phyloP scores from a whole-genome alignment of 495 filamentous ascomycete genomes.

The Sordaria brevicollis region DNA sequence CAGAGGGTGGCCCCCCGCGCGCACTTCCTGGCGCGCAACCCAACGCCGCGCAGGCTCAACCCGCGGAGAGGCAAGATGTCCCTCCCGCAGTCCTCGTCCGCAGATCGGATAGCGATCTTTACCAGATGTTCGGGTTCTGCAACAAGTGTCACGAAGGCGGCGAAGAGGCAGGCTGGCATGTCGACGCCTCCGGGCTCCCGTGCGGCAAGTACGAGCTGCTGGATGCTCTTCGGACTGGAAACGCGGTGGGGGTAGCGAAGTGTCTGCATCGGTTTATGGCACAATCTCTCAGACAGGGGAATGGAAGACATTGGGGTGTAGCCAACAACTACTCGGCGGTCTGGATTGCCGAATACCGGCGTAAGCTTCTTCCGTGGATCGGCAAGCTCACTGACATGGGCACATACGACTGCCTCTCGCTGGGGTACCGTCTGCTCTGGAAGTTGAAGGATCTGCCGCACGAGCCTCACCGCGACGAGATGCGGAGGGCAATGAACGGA shows the following conservation, averaged over 20 bases:
- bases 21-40: neutral
- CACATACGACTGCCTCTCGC: neutral
- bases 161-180: neutral
- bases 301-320: neutral
- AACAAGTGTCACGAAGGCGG: neutral
- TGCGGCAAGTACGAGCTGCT: neutral
- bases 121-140: neutral
- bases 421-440: neutral
- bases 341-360: neutral
- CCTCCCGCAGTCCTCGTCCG: neutral
- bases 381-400: neutral
- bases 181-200: neutral
- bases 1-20: too few relatives aligned
- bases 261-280: neutral
- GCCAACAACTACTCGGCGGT: neutral
- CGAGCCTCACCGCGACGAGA: neutral
- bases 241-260: neutral
- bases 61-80: neutral
- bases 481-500: neutral
- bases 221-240: neutral
- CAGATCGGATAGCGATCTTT: neutral
- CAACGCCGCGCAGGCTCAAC: neutral
- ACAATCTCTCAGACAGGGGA: neutral
- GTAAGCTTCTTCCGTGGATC: neutral
- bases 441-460: neutral